These are phyloP conservation scores for Nicotiana tabacum DNA, from an alignment of 257 asterid species.

Conservation along the genomic window DNA sequence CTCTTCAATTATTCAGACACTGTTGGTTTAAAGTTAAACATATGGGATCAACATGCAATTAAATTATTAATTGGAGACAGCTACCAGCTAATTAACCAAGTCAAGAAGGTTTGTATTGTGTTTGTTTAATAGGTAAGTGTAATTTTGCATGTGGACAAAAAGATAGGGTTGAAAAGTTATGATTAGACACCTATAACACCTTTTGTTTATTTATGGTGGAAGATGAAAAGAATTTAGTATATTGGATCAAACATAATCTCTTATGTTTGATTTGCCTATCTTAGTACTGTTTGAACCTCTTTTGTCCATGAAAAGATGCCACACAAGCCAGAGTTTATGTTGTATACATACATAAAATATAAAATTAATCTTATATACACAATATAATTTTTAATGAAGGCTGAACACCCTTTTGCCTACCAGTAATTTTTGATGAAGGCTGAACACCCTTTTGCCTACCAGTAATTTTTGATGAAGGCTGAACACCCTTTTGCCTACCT, in stretches of 20 bases:
- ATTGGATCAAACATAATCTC: constrained; percentile 16
- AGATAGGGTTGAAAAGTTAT: constrained; percentile 13
- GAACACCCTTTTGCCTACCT: no score
- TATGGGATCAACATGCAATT: constrained; percentile 7
- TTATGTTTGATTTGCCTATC: constrained; percentile 15
- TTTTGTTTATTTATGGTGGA: constrained; percentile 1
- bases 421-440: no score
- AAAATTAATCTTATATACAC: no score
- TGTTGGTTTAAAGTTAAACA: constrained; percentile 37
- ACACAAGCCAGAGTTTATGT: not conserved
- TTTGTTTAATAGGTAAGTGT: constrained; percentile 12
- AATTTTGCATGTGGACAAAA: constrained; percentile 10
- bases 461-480: no score
- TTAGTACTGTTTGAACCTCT: not conserved
- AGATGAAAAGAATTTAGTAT: not conserved
- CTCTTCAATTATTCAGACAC: constrained; percentile 3
- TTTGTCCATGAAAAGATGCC: constrained; percentile 9
- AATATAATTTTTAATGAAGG: no score
- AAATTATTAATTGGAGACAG: constrained; percentile 15
- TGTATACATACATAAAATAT: no score
- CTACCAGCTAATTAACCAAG: constrained; percentile 6
- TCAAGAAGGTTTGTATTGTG: constrained; percentile 9
- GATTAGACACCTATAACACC: constrained; percentile 18
- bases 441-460: no score
- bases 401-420: no score